Evolutionary conservation across 208 protist species (phyloP), one percentile per base, ranked within the genome.

Genomic region (Acanthamoeba divionensis): DNA sequence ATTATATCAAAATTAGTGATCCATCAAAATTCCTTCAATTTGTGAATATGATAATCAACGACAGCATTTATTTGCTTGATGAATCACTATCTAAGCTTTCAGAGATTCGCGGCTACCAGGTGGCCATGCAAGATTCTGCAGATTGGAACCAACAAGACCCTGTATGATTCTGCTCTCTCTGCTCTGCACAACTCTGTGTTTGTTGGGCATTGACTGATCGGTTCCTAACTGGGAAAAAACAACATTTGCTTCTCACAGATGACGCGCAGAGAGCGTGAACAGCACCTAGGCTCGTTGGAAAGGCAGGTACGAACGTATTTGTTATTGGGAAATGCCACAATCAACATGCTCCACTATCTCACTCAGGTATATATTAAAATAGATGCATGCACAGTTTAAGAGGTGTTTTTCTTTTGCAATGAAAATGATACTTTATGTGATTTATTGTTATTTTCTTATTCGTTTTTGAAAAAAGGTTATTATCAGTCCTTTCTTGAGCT

Each of bases 1-100:
- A n/a, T n/a, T n/a, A n/a, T n/a, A n/a, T 21, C 52, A 21, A 47
- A 21, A 15, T 62, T 29, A 82, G 83, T 29, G 47, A 88, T 44
- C 57, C 67, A 24, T 33, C 29, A 9, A 69, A 36, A 26, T 94
- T 94, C 48, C 33, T 94, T 4, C 55, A 75, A 50, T 94, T 94
- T 48, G 79, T 85, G 21, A 94, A 94, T 36, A 71, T 92, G 52
- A 31, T 94, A 24, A 45, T 93, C 47, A 94, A 94, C 55, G 92
- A 94, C 60, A 66, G 67, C 50, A 92, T 89, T 31, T 94, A 77
- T 80, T 45, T 94, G 21, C 57, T 94, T 24, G 92, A 94, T 69
- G 92, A 94, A 60, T 62, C 87, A 24, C 67, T 94, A 15, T 18
- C 65, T 2, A 92, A 94, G 62, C 63, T 94, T 4, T 31, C 77